phyloP scores from a whole-genome alignment of 257 asterid species.

The Leptodermis oblonga region DNA sequence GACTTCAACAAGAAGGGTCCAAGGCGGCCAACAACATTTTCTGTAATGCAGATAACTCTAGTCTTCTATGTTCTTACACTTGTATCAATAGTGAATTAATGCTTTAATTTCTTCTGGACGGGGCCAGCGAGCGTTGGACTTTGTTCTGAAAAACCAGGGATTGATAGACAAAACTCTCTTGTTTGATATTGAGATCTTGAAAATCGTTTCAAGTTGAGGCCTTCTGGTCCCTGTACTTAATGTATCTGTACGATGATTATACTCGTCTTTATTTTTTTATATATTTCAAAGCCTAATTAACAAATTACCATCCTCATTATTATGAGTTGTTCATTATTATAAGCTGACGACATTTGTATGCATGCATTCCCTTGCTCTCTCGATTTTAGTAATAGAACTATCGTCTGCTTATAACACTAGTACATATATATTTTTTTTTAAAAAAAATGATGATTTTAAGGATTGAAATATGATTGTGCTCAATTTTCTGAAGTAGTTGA shows the following conservation, averaged over 20 bases:
- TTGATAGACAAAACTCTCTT: constrained; percentile 91
- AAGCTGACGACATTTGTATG: too few relatives aligned
- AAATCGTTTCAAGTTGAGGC: constrained; percentile 62
- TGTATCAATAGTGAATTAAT: neutral
- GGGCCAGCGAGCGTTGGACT: constrained; percentile 97
- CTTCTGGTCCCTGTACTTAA: neutral
- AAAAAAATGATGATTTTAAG: too few relatives aligned
- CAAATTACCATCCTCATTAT: neutral
- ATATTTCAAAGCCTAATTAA: neutral
- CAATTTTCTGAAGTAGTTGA: too few relatives aligned
- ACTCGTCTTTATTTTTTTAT: neutral
- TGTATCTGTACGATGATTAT: too few relatives aligned
- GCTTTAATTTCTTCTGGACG: constrained; percentile 25
- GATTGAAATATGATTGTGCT: too few relatives aligned
- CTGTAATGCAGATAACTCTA: constrained; percentile 41
- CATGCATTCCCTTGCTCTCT: too few relatives aligned
- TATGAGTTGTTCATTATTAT: too few relatives aligned
- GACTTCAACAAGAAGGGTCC: constrained; percentile 97
- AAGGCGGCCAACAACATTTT: constrained; percentile 89
- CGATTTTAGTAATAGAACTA: too few relatives aligned
- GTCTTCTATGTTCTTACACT: neutral
- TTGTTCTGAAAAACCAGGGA: constrained; percentile 92
- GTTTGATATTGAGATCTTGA: constrained; percentile 87
- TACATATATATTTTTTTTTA: too few relatives aligned
- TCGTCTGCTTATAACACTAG: too few relatives aligned